These are phyloP conservation scores for Saccharomyces pastorianus DNA, from an alignment of 1,139 yeast genomes.

Conservation along the genomic window DNA sequence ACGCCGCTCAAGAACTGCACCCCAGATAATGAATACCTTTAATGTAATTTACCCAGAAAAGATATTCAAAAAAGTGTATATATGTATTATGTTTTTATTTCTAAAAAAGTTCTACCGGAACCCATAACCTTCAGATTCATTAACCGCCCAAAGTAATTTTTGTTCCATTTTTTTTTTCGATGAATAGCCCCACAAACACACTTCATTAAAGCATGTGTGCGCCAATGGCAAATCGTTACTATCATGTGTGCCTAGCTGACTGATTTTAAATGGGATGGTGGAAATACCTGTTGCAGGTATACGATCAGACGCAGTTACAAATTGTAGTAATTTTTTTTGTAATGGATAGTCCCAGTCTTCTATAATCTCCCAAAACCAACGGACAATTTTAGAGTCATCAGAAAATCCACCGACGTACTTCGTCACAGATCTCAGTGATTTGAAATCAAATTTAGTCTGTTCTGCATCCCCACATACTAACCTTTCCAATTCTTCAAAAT, in stretches of 20 bases:
- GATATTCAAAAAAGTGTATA: neutral
- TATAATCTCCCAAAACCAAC: constrained; percentile 85
- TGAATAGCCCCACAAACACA: constrained; percentile 63
- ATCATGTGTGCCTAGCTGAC: constrained; percentile 39
- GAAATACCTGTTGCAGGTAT: constrained; percentile 88
- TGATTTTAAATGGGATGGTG: constrained; percentile 60
- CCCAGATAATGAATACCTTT: neutral
- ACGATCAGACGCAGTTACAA: constrained; percentile 85
- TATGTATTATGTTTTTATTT: neutral
- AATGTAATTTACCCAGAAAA: neutral
- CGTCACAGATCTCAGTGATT: constrained; percentile 60
- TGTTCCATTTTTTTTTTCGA: constrained; percentile 42
- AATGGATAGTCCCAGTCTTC: constrained; percentile 36
- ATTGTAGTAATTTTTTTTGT: constrained; percentile 59
- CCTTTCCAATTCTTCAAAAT: constrained; percentile 72
- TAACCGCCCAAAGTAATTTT: constrained; percentile 59
- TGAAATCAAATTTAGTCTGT: constrained; percentile 49
- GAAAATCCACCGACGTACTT: constrained; percentile 57
- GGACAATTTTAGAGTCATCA: constrained; percentile 36
- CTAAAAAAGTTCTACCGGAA: constrained; percentile 38
- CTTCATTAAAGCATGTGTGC: constrained; percentile 89
- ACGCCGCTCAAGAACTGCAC: too few relatives aligned
- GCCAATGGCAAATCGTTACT: constrained; percentile 64
- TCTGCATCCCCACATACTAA: constrained; percentile 72
- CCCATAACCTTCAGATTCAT: constrained; percentile 82